Conservation (phyloP, 1,139 yeast species). For the Zygosaccharomyces sapae region DNA sequence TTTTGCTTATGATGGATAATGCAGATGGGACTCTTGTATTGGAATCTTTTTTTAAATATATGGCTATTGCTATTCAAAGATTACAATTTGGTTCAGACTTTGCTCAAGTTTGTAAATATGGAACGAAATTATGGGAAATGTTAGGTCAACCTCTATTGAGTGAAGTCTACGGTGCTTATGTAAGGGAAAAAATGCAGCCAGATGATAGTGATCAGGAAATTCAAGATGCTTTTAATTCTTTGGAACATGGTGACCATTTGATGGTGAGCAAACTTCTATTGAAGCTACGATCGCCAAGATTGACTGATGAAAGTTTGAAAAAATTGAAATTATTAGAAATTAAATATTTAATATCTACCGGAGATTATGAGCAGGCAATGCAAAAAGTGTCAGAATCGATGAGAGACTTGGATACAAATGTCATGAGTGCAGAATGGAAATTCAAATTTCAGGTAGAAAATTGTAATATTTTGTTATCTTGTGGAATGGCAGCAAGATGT, state of each 20-base stretch:
- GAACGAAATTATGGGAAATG: constrained; percentile 13
- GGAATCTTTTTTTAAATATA: constrained; percentile 26
- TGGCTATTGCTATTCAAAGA: constrained; percentile 23
- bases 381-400: constrained; percentile 13
- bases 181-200: neutral
- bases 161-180: constrained; percentile 7
- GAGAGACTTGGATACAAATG: constrained; percentile 15
- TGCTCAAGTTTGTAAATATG: constrained; percentile 9
- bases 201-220: constrained; percentile 5
- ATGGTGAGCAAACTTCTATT: constrained; percentile 2
- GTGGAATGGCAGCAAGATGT: constrained; percentile 22
- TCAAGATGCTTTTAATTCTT: constrained; percentile 6
- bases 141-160: constrained; percentile 11
- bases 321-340: constrained; percentile 10
- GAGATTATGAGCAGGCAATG: constrained; percentile 25
- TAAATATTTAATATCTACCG: constrained; percentile 13
- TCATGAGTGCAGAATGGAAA: constrained; percentile 24
- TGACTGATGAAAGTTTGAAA: constrained; percentile 14
- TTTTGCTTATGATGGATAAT: constrained; percentile 22
- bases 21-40: constrained; percentile 19
- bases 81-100: constrained; percentile 13
- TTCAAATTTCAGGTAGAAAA: constrained; percentile 22
- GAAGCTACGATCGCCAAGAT: constrained; percentile 13
- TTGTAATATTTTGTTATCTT: constrained; percentile 19
- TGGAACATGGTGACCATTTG: constrained; percentile 8